Conservation (phyloP, 1,284 basidiomycete genomes). For the Entoloma clypeatum region DNA sequence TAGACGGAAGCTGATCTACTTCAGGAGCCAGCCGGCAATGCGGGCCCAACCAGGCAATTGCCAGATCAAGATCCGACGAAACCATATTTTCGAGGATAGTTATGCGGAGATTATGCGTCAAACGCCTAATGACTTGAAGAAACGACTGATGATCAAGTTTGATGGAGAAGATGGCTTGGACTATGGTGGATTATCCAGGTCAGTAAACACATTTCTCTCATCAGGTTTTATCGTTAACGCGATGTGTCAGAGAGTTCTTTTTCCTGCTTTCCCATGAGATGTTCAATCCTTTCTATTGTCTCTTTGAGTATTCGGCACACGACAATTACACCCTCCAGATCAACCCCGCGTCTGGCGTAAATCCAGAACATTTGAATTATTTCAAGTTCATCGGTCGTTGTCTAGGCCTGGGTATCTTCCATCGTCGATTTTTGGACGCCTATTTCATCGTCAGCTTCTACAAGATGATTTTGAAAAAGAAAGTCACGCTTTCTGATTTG, state of each 20-base stretch:
- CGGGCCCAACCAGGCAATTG: constrained; percentile 88
- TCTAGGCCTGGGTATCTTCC: constrained; percentile 92
- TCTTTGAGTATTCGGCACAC: constrained; percentile 96
- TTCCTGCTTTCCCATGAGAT: constrained; percentile 95
- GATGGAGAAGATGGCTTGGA: constrained; percentile 95
- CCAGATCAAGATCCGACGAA: constrained; percentile 90
- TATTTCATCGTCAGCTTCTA: constrained; percentile 98
- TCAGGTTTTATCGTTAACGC: constrained; percentile 13
- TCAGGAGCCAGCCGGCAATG: constrained; percentile 92
- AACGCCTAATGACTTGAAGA: constrained; percentile 91
- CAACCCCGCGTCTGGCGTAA: constrained; percentile 92
- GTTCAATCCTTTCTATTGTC: constrained; percentile 95
- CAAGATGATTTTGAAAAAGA: constrained; percentile 96
- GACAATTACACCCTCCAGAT: constrained; percentile 97
- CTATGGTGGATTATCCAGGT: constrained; percentile 92
- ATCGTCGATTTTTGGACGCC: constrained; percentile 91
- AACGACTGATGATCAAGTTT: constrained; percentile 96
- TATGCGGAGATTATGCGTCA: constrained; percentile 97
- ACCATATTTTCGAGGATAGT: constrained; percentile 93
- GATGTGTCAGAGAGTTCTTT: constrained; percentile 59
- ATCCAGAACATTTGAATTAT: constrained; percentile 95
- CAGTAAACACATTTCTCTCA: constrained; percentile 20
- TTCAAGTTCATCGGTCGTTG: constrained; percentile 97
- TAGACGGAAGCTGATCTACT: constrained; percentile 93
- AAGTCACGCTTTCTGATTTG: constrained; percentile 79